Evolutionary conservation across 768 basidiomycete genomes (phyloP).

Genomic region (Sistotremastrum niveocremeum): DNA sequence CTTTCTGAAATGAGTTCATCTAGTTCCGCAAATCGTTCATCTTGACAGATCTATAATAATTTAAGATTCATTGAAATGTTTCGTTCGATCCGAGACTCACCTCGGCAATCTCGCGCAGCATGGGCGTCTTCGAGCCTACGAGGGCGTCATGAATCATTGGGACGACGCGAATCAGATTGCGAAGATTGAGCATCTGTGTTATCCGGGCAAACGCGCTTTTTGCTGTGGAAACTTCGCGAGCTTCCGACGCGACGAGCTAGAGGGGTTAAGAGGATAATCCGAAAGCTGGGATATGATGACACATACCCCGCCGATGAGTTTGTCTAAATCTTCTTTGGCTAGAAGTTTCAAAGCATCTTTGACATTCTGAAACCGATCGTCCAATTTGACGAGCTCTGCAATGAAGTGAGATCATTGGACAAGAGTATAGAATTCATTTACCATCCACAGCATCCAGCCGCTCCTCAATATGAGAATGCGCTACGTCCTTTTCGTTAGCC

Average conservation of each 20-base stretch:
- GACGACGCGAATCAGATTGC: constrained; percentile 54
- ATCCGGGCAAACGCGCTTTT: constrained; percentile 60
- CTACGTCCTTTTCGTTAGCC: constrained; percentile 18
- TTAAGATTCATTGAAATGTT: neutral
- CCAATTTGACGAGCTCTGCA: constrained; percentile 61
- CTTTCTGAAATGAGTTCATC: constrained; percentile 41
- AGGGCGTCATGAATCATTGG: constrained; percentile 53
- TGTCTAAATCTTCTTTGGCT: constrained; percentile 81
- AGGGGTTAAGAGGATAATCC: neutral
- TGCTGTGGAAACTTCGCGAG: constrained; percentile 34
- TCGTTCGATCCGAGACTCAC: constrained; percentile 20
- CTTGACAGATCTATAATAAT: constrained; percentile 48
- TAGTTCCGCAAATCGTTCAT: constrained; percentile 56
- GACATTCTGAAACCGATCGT: constrained; percentile 58
- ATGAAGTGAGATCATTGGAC: constrained; percentile 4
- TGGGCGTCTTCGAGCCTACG: constrained; percentile 36
- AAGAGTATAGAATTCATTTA: constrained; percentile 8
- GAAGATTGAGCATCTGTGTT: constrained; percentile 66
- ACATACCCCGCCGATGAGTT: constrained; percentile 56
- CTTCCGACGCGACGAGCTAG: constrained; percentile 56
- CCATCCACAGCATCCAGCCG: constrained; percentile 84
- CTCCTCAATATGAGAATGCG: constrained; percentile 54
- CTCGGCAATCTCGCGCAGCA: constrained; percentile 48
- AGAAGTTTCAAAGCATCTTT: constrained; percentile 55
- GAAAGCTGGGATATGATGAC: neutral